These are phyloP conservation scores for Lentinula detonsa DNA, from an alignment of 768 basidiomycete species.

Conservation along the genomic window DNA sequence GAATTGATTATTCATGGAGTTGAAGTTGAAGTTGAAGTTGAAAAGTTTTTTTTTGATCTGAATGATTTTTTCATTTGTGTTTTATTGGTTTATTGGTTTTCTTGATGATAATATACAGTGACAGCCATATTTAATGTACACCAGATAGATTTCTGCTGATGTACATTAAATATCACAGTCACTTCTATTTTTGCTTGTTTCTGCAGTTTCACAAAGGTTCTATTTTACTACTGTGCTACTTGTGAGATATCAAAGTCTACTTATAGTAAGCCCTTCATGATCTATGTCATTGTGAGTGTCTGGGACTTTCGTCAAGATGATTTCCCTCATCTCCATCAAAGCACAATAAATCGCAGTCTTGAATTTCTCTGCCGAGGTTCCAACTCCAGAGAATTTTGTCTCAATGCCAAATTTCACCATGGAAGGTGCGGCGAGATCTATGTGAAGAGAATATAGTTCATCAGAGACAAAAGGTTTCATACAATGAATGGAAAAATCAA, in stretches of 20 bases:
- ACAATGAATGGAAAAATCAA: background rate
- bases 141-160: background rate
- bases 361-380: constrained; percentile 69
- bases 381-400: constrained; percentile 65
- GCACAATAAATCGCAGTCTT: constrained; percentile 55
- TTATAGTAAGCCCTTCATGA: background rate
- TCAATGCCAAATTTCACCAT: constrained; percentile 92
- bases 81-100: background rate
- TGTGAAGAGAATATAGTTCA: background rate
- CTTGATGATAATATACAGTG: background rate
- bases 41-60: background rate
- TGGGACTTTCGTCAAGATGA: constrained; percentile 33
- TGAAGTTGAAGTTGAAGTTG: constrained; percentile 5
- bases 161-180: background rate
- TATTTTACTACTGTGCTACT: background rate
- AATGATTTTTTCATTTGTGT: background rate
- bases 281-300: background rate
- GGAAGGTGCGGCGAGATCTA: constrained; percentile 77
- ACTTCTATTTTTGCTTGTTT: no score
- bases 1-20: background rate
- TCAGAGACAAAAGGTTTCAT: background rate
- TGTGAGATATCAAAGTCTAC: background rate
- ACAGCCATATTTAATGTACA: background rate
- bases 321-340: constrained; percentile 60
- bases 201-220: no score